Evolutionary conservation across 2,329 filamentous ascomycete genomes (phyloP), one percentile per base, ranked within the genome.

Genomic region (Fusarium equiseti): DNA sequence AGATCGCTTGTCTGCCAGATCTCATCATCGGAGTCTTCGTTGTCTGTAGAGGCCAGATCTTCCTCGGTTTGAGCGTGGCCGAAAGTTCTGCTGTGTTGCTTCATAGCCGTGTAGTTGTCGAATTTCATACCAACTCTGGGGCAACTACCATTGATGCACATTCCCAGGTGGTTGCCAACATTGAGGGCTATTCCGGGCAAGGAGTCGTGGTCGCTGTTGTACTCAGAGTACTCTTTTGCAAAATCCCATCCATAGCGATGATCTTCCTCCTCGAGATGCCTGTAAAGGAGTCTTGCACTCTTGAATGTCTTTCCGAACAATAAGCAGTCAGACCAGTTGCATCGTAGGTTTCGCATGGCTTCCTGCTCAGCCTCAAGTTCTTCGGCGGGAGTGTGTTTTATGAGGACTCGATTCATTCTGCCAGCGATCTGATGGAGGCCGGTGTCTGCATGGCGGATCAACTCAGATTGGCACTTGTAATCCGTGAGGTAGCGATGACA

Each of bases 391-490:
- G 70, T 20, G 9, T 32, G 50, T 0, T n/a, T 29, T 3, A 71
- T 22, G 1, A 77, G 63, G 0, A 18, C 35, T 8, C 57, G 40
- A 35, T 70, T 59, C 22, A 74, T 5, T 16, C 42, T 53, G 7
- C 44, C 20, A 1, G 75, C 75, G 3, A 64, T 9, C 15, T 74
- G 76, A 1, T 68, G 42, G 13, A 13, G n/a, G 2, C 29, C 32
- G 0, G 64, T 65, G 1, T 64, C 54, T 8, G 24, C 22, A 8
- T 78, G 76, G 11, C 71, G 52, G 3, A 15, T 32, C 8, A 57
- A 69, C 18, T 77, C 69, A 1, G 73, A 75, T 4, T 27, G 38
- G 20, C 64, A 55, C 8, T 53, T 50, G 24, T 69, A 78, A n/a
- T 75, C 55, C 3, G 16, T 56, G 2, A 64, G 63, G 2, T 63